Evolutionary conservation across 2,329 filamentous ascomycete species (phyloP).

Genomic region (Aspergillus viridinutans): DNA sequence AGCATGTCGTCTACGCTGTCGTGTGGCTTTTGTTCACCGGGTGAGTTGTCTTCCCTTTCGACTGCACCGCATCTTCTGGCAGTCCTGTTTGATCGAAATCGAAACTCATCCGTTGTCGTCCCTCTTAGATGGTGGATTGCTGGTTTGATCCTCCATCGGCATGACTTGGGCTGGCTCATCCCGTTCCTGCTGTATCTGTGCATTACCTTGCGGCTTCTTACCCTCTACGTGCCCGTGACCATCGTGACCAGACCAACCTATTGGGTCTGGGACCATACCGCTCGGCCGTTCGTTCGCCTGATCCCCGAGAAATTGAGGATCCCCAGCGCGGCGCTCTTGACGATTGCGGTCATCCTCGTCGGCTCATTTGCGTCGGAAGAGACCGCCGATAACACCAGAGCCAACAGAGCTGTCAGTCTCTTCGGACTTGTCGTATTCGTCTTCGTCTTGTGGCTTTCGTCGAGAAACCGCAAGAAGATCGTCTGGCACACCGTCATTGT

Average conservation of each 20-base stretch:
- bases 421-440: slow-evolving; percentile 74
- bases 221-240: slow-evolving; percentile 66
- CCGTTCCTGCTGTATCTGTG: slow-evolving; percentile 78
- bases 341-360: slow-evolving; percentile 69
- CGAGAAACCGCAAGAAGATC: slow-evolving; percentile 59
- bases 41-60: slow-evolving; percentile 35
- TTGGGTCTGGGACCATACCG: slow-evolving; percentile 64
- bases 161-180: slow-evolving; percentile 74
- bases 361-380: slow-evolving; percentile 73
- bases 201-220: slow-evolving; percentile 69
- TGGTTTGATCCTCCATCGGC: slow-evolving; percentile 65
- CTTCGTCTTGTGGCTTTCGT: slow-evolving; percentile 63
- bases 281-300: slow-evolving; percentile 52
- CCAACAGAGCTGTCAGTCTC: slow-evolving; percentile 74
- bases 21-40: slow-evolving; percentile 52
- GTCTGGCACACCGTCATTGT: slow-evolving; percentile 77
- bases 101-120: slow-evolving; percentile 11
- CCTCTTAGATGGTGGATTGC: slow-evolving; percentile 68
- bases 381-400: slow-evolving; percentile 69
- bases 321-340: slow-evolving; percentile 58
- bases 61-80: slow-evolving; percentile 10
- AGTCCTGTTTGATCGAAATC: background rate
- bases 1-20: slow-evolving; percentile 42
- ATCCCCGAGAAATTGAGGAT: slow-evolving; percentile 66
- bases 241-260: slow-evolving; percentile 64